phyloP scores from a whole-genome alignment of 1,284 basidiomycete genomes.

The Ceratobasidium sp. region DNA sequence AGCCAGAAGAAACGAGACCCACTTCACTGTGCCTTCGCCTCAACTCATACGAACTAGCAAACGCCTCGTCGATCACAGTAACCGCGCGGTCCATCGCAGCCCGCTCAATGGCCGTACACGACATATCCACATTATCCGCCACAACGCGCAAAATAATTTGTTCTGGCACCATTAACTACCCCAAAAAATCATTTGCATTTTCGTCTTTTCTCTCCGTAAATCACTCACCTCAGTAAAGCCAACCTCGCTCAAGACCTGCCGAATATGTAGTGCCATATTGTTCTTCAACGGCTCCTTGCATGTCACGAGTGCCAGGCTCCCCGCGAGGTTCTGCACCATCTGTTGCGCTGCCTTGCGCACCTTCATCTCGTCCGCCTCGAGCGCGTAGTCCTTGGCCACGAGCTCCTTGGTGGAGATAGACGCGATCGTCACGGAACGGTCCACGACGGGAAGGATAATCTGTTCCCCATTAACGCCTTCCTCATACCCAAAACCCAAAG shows the following conservation, averaged over 20 bases:
- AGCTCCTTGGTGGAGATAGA: slow-evolving; percentile 97
- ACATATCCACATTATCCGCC: slow-evolving; percentile 93
- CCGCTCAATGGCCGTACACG: slow-evolving; percentile 95
- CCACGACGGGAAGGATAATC: slow-evolving; percentile 98
- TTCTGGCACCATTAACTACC: slow-evolving; percentile 70
- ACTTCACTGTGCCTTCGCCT: slow-evolving; percentile 91
- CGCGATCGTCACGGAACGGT: slow-evolving; percentile 98
- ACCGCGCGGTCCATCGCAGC: slow-evolving; percentile 98
- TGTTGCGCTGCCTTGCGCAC: slow-evolving; percentile 92
- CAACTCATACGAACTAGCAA: slow-evolving; percentile 82
- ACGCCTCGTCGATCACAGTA: slow-evolving; percentile 93
- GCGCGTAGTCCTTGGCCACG: slow-evolving; percentile 96
- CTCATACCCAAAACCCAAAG: background rate
- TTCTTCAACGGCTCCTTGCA: slow-evolving; percentile 98
- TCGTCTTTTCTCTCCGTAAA: background rate
- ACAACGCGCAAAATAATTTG: slow-evolving; percentile 83
- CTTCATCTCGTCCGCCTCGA: slow-evolving; percentile 91
- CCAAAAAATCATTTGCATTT: background rate
- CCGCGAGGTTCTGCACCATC: slow-evolving; percentile 97
- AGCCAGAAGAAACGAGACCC: slow-evolving; percentile 50
- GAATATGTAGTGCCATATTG: slow-evolving; percentile 91
- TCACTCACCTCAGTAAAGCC: slow-evolving; percentile 82
- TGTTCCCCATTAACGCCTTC: slow-evolving; percentile 52
- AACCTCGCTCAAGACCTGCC: slow-evolving; percentile 81
- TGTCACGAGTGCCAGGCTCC: slow-evolving; percentile 95